phyloP scores from a whole-genome alignment of 345 rosid genomes.

The Hypericum androsaemum region DNA sequence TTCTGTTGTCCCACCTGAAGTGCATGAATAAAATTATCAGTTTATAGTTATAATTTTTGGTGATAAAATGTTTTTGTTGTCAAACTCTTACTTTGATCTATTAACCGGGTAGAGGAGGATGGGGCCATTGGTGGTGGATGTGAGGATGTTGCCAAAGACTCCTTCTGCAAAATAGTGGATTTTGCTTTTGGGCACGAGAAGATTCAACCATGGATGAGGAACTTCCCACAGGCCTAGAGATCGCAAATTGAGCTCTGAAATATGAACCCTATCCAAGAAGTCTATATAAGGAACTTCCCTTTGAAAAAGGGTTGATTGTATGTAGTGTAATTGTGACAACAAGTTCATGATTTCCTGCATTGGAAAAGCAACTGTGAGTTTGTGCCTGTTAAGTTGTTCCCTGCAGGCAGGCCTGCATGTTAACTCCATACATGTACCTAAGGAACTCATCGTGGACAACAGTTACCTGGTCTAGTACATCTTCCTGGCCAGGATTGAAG shows the following conservation, averaged over 20 bases:
- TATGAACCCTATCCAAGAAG: neutral
- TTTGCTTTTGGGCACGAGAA: neutral
- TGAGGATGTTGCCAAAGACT: conserved; percentile 1
- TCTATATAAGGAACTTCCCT: neutral
- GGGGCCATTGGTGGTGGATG: neutral
- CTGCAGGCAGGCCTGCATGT: too few relatives aligned
- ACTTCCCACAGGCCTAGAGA: neutral
- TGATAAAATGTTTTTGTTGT: neutral
- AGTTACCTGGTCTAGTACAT: neutral
- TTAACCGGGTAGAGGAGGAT: conserved; percentile 1
- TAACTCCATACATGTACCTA: too few relatives aligned
- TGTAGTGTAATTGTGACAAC: neutral
- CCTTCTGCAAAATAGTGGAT: neutral
- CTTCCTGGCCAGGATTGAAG: neutral
- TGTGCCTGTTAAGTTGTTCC: neutral
- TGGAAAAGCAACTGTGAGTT: neutral
- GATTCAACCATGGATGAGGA: conserved; percentile 1
- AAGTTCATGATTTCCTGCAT: neutral
- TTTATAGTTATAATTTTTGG: neutral
- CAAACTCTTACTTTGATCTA: neutral
- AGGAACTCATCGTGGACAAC: too few relatives aligned
- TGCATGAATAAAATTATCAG: neutral
- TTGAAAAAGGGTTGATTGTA: neutral
- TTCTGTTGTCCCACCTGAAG: conserved; percentile 1
- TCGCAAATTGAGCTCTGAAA: neutral